phyloP scores from a whole-genome alignment of 164 flowering plant species.

The Stephania yunnanensis region DNA sequence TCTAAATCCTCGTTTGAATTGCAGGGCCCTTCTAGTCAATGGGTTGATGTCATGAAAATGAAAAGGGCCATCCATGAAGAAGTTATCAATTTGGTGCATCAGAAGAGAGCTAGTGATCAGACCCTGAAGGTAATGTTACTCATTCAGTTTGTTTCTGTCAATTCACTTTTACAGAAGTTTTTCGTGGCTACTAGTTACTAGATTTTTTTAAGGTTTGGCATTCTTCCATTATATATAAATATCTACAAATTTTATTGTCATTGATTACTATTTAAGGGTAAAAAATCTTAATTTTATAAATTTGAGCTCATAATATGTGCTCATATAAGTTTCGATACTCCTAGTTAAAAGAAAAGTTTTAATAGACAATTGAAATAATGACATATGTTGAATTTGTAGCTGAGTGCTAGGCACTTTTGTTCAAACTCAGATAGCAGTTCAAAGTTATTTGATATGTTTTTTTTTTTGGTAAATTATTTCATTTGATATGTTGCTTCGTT shows the following conservation, averaged over 20 bases:
- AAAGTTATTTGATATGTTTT: too few species aligned
- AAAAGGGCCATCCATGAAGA: conserved; percentile 87
- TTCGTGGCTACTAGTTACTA: background rate
- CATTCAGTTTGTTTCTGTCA: too few species aligned
- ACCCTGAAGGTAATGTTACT: conserved; percentile 32
- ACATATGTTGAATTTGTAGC: background rate
- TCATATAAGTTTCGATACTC: background rate
- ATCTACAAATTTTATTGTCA: background rate
- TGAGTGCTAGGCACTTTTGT: background rate
- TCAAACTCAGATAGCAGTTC: background rate
- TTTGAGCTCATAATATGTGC: background rate
- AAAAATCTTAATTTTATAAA: background rate
- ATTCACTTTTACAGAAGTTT: too few species aligned
- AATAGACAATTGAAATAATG: background rate
- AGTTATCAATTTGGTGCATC: conserved; percentile 60
- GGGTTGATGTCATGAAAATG: conserved; percentile 96
- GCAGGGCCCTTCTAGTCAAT: conserved; percentile 73
- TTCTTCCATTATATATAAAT: background rate
- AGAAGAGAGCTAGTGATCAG: conserved; percentile 42
- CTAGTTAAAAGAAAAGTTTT: too few species aligned
- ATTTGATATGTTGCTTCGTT: background rate
- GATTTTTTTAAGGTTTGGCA: background rate
- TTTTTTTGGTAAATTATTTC: too few species aligned
- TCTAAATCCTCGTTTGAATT: conserved; percentile 11
- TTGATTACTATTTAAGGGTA: background rate